Percentiles rank a stretch among this genome's conserved stretches.
Conservation (phyloP, 768 basidiomycete genomes). For the Boletus edulis region DNA sequence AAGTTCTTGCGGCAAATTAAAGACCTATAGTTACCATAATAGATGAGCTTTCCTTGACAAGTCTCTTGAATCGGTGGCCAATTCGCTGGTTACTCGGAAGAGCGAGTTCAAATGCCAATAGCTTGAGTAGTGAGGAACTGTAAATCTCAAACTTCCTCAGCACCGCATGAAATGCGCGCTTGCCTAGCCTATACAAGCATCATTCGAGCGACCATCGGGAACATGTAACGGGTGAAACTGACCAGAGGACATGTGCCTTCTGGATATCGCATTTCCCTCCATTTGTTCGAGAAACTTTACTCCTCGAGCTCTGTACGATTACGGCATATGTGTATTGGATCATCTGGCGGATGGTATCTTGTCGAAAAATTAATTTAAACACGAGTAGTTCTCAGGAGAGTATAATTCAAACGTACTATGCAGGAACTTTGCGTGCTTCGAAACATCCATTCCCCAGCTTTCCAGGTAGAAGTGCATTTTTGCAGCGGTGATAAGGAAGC, state of each 20-base stretch:
- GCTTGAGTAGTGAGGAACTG: slow-evolving; percentile 40
- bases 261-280: slow-evolving; percentile 44
- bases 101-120: slow-evolving; percentile 49
- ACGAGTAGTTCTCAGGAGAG: not conserved
- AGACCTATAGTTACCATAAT: slow-evolving; percentile 23
- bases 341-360: slow-evolving; percentile 58
- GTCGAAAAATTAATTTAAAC: slow-evolving; percentile 25
- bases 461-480: slow-evolving; percentile 84
- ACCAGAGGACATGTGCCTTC: slow-evolving; percentile 63
- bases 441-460: slow-evolving; percentile 49
- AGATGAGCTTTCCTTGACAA: slow-evolving; percentile 38
- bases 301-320: slow-evolving; percentile 45
- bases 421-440: slow-evolving; percentile 49
- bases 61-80: slow-evolving; percentile 41
- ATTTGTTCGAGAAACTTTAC: slow-evolving; percentile 38
- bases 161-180: slow-evolving; percentile 72
- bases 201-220: slow-evolving; percentile 1
- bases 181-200: slow-evolving; percentile 61
- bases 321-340: slow-evolving; percentile 55
- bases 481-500: slow-evolving; percentile 76
- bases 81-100: slow-evolving; percentile 44
- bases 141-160: slow-evolving; percentile 56
- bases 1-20: not conserved
- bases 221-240: slow-evolving; percentile 17
- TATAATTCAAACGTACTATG: slow-evolving; percentile 40